A percentile compares a stretch with the other conserved stretches of the same genome.
These are phyloP conservation scores for Hydrangea macrophylla DNA, from an alignment of 148 eudicot species.

Conservation along the genomic window DNA sequence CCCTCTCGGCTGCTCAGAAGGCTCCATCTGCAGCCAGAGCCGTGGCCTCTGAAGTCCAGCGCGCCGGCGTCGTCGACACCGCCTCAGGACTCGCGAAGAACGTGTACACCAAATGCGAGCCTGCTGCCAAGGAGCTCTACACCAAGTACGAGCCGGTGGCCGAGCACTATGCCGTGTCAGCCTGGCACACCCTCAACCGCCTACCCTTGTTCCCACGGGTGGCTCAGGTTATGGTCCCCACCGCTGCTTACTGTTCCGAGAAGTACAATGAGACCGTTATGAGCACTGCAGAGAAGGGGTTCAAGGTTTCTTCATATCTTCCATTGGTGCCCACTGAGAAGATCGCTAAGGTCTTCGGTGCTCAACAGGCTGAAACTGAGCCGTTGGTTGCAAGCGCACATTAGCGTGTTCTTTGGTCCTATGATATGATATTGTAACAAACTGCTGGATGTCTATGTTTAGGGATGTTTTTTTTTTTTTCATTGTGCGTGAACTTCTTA, in stretches of 20 bases:
- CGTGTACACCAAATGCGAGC: constrained; percentile 70
- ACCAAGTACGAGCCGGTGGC: constrained; percentile 85
- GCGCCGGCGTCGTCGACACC: constrained; percentile 59
- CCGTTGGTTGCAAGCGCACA: too few relatives aligned
- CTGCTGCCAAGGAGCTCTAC: constrained; percentile 74
- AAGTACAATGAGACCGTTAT: constrained; percentile 75
- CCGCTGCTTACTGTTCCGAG: constrained; percentile 72
- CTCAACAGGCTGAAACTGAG: constrained; percentile 16
- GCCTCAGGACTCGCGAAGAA: constrained; percentile 77
- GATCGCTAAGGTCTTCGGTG: constrained; percentile 69
- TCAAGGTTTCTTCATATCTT: constrained; percentile 64
- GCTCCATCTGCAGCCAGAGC: constrained; percentile 74
- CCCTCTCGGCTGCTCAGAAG: constrained; percentile 59
- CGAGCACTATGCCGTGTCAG: constrained; percentile 70
- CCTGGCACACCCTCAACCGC: constrained; percentile 72
- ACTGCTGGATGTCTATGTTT: too few relatives aligned
- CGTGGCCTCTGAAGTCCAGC: constrained; percentile 70
- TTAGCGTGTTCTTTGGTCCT: too few relatives aligned
- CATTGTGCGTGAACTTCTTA: too few relatives aligned
- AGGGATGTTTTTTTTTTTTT: too few relatives aligned
- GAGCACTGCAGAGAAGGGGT: constrained; percentile 66
- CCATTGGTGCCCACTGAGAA: constrained; percentile 85
- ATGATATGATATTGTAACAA: too few relatives aligned
- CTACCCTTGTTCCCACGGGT: constrained; percentile 84
- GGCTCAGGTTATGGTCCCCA: constrained; percentile 68